Conservation (phyloP, 768 basidiomycete species). For the Mycena vulgaris region DNA sequence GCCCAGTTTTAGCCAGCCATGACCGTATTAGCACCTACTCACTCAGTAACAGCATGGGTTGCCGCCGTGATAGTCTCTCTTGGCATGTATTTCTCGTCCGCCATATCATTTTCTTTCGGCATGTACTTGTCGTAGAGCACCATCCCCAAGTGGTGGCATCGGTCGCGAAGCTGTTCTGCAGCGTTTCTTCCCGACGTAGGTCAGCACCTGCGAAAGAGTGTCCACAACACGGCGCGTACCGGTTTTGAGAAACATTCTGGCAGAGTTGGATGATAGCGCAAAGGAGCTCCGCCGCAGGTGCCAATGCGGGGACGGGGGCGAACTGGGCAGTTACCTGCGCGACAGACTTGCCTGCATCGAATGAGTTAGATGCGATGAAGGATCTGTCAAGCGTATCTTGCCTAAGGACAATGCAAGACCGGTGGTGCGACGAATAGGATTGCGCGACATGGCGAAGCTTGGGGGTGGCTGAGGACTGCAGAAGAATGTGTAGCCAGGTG, state of each 20-base stretch:
- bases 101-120: conserved; percentile 48
- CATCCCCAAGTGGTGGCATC: conserved; percentile 60
- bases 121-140: conserved; percentile 54
- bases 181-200: conserved; percentile 50
- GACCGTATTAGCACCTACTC: conserved; percentile 33
- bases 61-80: conserved; percentile 50
- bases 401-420: conserved; percentile 40
- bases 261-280: conserved; percentile 62
- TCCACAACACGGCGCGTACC: conserved; percentile 47
- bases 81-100: conserved; percentile 43
- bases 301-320: conserved; percentile 64
- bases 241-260: conserved; percentile 64
- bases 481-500: not conserved
- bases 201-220: not conserved
- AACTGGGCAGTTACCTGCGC: conserved; percentile 65
- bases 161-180: conserved; percentile 61
- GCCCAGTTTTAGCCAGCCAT: not conserved
- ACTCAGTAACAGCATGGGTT: conserved; percentile 52
- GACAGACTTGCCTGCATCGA: conserved; percentile 55
- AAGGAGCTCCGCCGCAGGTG: conserved; percentile 57
- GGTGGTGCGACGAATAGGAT: conserved; percentile 17
- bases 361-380: too few relatives aligned
- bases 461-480: not conserved
- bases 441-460: not conserved
- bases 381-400: too few relatives aligned